Conservation (phyloP, 2,329 filamentous ascomycete genomes). For the Colletotrichum australisinense region DNA sequence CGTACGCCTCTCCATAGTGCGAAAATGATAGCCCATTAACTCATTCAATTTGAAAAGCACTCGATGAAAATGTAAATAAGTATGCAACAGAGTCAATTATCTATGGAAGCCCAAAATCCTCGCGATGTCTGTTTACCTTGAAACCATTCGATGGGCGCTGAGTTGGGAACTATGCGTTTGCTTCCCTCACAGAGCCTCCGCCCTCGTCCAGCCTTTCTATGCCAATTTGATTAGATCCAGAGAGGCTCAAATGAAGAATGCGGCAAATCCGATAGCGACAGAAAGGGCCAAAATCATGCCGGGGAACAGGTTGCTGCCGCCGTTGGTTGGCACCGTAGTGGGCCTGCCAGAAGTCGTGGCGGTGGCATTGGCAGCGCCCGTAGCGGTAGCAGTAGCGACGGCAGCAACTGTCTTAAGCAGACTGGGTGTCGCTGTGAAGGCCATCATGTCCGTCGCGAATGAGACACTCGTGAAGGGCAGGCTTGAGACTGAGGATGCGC, state of each 20-base stretch:
- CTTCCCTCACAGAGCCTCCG: neutral
- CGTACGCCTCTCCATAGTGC: too few relatives aligned
- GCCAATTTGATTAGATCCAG: neutral
- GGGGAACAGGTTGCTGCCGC: neutral
- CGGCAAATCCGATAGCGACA: neutral
- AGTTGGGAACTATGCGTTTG: too few relatives aligned
- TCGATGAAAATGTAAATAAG: too few relatives aligned
- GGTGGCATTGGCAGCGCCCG: neutral
- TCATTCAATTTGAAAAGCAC: too few relatives aligned
- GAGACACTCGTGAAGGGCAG: conserved; percentile 42
- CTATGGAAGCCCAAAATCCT: neutral
- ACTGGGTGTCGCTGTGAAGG: conserved; percentile 42
- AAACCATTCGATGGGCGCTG: neutral
- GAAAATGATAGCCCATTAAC: too few relatives aligned
- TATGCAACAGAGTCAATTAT: neutral
- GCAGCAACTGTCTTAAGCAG: conserved; percentile 42
- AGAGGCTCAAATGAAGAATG: neutral
- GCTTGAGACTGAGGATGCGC: conserved; percentile 39
- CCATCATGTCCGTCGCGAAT: conserved; percentile 38
- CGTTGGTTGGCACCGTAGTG: neutral
- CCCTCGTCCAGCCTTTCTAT: neutral
- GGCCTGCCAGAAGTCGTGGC: conserved; percentile 6
- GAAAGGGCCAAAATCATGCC: neutral
- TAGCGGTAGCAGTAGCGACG: conserved; percentile 30
- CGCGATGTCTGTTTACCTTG: neutral